Conservation (phyloP, 257 asterid genomes). For the Phtheirospermum japonicum region DNA sequence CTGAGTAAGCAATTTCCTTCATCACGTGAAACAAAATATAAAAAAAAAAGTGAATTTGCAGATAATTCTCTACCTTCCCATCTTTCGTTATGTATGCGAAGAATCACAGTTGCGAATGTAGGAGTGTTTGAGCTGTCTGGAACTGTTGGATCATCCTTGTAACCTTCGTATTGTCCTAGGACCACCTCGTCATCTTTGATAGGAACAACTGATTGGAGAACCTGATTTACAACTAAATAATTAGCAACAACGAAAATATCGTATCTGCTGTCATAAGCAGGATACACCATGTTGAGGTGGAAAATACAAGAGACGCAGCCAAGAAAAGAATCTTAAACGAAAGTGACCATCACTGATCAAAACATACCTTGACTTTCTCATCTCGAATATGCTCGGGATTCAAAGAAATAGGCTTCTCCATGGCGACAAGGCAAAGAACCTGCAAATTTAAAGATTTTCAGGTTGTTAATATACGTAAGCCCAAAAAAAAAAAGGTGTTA, state of each 20-base stretch:
- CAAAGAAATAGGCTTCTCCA: slow-evolving; percentile 88
- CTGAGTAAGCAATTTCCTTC: background rate
- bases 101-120: slow-evolving; percentile 70
- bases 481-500: background rate
- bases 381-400: slow-evolving; percentile 88
- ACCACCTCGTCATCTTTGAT: slow-evolving; percentile 89
- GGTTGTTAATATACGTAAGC: slow-evolving; percentile 8
- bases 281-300: background rate
- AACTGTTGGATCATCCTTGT: slow-evolving; percentile 89
- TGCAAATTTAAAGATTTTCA: slow-evolving; percentile 28
- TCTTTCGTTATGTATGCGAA: slow-evolving; percentile 81
- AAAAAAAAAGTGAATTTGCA: background rate
- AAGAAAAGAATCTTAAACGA: slow-evolving; percentile 15
- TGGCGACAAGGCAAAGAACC: slow-evolving; percentile 93
- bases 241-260: slow-evolving; percentile 22
- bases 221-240: slow-evolving; percentile 45
- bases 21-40: background rate
- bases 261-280: slow-evolving; percentile 12
- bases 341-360: background rate
- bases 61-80: slow-evolving; percentile 73
- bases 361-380: slow-evolving; percentile 89
- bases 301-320: background rate
- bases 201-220: slow-evolving; percentile 89
- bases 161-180: slow-evolving; percentile 95
- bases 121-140: slow-evolving; percentile 89